These are phyloP conservation scores for Hypericum androsaemum DNA, from an alignment of 345 rosid species.

Conservation along the genomic window DNA sequence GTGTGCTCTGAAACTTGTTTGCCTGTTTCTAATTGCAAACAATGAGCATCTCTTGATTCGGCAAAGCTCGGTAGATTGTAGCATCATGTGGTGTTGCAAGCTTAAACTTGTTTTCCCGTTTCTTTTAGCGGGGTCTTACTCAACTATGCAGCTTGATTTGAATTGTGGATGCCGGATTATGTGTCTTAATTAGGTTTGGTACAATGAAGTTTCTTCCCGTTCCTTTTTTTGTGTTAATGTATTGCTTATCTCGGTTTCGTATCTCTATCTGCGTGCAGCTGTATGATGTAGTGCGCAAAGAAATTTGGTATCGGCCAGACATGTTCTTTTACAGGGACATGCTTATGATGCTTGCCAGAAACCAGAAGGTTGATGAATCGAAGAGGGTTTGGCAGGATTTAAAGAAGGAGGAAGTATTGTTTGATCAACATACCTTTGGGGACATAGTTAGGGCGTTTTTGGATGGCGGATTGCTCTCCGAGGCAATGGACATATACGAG, in stretches of 20 bases:
- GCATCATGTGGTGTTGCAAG: too few species aligned
- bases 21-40: too few species aligned
- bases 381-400: slow-evolving; percentile 71
- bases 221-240: neutral
- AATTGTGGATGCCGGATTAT: too few species aligned
- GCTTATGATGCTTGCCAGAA: slow-evolving; percentile 90
- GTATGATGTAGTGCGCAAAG: slow-evolving; percentile 68
- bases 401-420: slow-evolving; percentile 65
- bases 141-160: too few species aligned
- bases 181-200: too few species aligned
- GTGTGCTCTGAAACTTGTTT: too few species aligned
- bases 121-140: too few species aligned
- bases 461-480: slow-evolving; percentile 48
- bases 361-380: slow-evolving; percentile 53
- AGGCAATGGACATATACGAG: slow-evolving; percentile 70
- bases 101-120: too few species aligned
- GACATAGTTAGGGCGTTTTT: slow-evolving; percentile 66
- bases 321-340: slow-evolving; percentile 88
- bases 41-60: too few species aligned
- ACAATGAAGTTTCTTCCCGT: neutral
- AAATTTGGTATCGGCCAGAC: slow-evolving; percentile 91
- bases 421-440: slow-evolving; percentile 86
- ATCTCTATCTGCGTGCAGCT: slow-evolving; percentile 30
- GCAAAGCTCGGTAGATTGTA: too few species aligned
- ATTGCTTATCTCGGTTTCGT: neutral